These are phyloP conservation scores for Rhytidiadelphus loreus DNA, from an alignment of 225 moss, liverwort and hornwort species.

Conservation along the genomic window DNA sequence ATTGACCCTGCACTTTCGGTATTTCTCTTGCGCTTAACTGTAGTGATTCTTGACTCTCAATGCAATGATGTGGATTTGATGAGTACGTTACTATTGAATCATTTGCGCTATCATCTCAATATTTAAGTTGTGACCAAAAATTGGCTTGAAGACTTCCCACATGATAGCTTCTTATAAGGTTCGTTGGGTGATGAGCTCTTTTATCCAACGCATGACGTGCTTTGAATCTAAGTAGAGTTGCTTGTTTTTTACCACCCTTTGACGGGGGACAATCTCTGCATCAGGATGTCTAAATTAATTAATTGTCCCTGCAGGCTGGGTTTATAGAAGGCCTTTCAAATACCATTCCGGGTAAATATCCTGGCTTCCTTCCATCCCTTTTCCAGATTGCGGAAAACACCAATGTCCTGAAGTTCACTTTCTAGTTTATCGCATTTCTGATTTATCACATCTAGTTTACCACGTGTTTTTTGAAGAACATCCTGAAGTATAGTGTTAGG, in stretches of 20 bases:
- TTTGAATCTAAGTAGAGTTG: not conserved
- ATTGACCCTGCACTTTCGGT: not conserved
- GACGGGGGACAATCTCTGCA: not conserved
- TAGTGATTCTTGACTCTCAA: not conserved
- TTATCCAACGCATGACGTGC: not conserved
- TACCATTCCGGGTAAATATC: slow-evolving; percentile 69
- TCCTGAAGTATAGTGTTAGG: not conserved
- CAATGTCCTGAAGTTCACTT: not conserved
- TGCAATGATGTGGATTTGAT: not conserved
- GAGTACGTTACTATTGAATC: not conserved
- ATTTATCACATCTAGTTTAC: not conserved
- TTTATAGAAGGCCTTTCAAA: slow-evolving; percentile 77
- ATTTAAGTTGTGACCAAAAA: not conserved
- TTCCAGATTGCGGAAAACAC: not conserved
- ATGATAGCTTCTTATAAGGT: not conserved
- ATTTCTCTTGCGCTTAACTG: not conserved
- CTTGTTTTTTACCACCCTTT: not conserved
- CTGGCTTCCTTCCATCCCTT: not conserved
- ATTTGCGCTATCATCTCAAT: not conserved
- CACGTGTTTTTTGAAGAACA: not conserved
- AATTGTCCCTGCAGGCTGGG: slow-evolving; percentile 60
- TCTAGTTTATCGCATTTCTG: not conserved
- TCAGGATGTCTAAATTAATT: not conserved
- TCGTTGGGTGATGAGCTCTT: not conserved
- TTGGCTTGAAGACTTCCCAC: not conserved